Conservation (phyloP, 768 basidiomycete genomes). For the Candolleomyces aberdarensis region DNA sequence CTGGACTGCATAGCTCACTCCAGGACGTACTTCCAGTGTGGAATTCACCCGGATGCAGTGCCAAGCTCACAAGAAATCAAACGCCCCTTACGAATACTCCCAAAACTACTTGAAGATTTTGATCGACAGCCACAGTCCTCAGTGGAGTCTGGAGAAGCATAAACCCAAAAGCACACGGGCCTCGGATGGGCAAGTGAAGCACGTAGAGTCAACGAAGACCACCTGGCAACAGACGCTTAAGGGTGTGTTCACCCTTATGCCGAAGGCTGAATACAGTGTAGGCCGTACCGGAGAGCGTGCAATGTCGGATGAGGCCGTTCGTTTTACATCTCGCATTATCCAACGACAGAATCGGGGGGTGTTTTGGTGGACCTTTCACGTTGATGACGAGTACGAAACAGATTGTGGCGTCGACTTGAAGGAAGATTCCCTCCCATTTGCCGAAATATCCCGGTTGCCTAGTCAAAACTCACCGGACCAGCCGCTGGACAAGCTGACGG, state of each 20-base stretch:
- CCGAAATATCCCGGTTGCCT: neutral
- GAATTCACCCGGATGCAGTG: neutral
- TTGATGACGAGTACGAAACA: neutral
- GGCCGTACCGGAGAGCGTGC: too few relatives aligned
- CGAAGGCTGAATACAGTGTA: too few relatives aligned
- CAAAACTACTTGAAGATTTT: neutral
- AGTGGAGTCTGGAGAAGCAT: neutral
- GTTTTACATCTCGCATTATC: neutral
- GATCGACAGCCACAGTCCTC: neutral
- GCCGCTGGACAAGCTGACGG: too few relatives aligned
- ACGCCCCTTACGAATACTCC: neutral
- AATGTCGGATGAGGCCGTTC: too few relatives aligned
- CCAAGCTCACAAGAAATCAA: neutral
- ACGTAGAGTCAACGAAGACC: neutral
- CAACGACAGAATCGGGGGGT: neutral
- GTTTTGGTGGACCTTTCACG: neutral
- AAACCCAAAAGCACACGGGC: too few relatives aligned
- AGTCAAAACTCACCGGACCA: neutral
- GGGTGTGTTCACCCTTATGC: neutral
- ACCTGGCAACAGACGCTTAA: neutral
- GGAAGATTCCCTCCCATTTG: neutral
- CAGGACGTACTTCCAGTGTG: neutral
- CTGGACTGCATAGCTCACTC: too few relatives aligned
- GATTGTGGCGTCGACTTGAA: neutral
- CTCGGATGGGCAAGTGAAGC: too few relatives aligned